phyloP scores from a whole-genome alignment of 1,284 basidiomycete species.

The Coniophora puteana region DNA sequence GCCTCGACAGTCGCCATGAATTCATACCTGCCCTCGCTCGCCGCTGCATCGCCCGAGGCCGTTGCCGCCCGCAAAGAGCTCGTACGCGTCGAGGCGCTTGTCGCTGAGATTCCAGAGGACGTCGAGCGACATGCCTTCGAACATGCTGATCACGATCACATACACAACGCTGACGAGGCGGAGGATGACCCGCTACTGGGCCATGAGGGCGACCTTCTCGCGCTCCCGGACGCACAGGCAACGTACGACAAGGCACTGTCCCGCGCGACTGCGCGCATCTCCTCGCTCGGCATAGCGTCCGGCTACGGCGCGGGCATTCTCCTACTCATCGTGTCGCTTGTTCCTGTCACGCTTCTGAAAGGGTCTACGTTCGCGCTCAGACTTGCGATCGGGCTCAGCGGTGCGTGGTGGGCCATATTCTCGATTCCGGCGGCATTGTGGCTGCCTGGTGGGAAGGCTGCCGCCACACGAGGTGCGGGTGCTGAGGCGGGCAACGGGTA shows the following conservation, averaged over 20 bases:
- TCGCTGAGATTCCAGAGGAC: conserved; percentile 20
- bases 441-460: conserved; percentile 46
- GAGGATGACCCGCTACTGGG: conserved; percentile 26
- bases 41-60: conserved; percentile 63
- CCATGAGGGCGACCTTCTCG: conserved; percentile 16
- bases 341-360: conserved; percentile 63
- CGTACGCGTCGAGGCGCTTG: conserved; percentile 15
- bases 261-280: conserved; percentile 72
- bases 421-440: conserved; percentile 73
- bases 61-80: conserved; percentile 39
- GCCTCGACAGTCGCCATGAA: conserved; percentile 87
- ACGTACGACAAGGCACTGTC: conserved; percentile 57
- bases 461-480: too few species aligned
- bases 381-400: conserved; percentile 77
- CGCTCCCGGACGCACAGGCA: conserved; percentile 10
- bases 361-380: conserved; percentile 75
- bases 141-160: conserved; percentile 5
- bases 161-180: conserved; percentile 11
- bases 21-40: conserved; percentile 79
- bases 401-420: conserved; percentile 82
- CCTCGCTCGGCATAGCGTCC: conserved; percentile 77
- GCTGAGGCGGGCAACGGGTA: too few species aligned
- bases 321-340: conserved; percentile 64
- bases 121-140: conserved; percentile 8
- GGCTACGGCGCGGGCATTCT: conserved; percentile 80